A percentile compares a stretch with the other conserved stretches of the same genome.
These are phyloP conservation scores for Pseudopediastrum boryanum DNA, from an alignment of 139 green algal genomes.

Conservation along the genomic window DNA sequence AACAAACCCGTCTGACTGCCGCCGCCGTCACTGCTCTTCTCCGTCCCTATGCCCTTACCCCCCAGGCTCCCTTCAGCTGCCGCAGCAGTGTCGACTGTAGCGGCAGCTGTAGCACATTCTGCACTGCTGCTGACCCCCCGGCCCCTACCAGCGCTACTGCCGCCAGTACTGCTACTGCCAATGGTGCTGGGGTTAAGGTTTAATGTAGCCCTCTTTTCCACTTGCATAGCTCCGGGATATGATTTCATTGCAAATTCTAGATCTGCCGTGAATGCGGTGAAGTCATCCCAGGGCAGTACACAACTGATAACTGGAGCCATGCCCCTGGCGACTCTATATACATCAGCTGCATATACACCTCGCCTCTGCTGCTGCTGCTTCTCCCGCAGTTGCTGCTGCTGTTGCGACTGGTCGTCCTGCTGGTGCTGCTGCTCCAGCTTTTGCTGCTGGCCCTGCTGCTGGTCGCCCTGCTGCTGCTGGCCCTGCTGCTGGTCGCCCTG, in stretches of 20 bases:
- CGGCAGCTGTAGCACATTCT: not conserved
- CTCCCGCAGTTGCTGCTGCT: not conserved
- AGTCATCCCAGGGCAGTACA: too few relatives aligned
- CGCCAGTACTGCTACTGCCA: not conserved
- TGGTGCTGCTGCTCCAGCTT: not conserved
- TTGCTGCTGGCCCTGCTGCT: not conserved
- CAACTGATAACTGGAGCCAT: too few relatives aligned
- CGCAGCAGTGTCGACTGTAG: not conserved
- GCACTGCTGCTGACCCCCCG: not conserved
- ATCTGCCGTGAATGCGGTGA: too few relatives aligned
- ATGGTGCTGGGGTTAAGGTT: not conserved
- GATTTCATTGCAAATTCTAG: too few relatives aligned
- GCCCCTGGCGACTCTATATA: too few relatives aligned
- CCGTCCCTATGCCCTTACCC: too few relatives aligned
- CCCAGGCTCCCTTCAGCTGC: too few relatives aligned
- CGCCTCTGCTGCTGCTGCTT: not conserved
- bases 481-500: not conserved
- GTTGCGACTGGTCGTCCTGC: not conserved
- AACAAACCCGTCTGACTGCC: too few relatives aligned
- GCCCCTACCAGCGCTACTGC: not conserved
- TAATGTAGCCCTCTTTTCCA: not conserved
- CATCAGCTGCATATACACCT: too few relatives aligned
- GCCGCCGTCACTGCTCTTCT: too few relatives aligned
- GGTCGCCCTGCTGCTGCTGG: conserved; percentile 9
- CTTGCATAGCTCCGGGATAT: too few relatives aligned